Evolutionary conservation across 108 stramenopile species (phyloP).

Genomic region (Parietichytrium sp.): DNA sequence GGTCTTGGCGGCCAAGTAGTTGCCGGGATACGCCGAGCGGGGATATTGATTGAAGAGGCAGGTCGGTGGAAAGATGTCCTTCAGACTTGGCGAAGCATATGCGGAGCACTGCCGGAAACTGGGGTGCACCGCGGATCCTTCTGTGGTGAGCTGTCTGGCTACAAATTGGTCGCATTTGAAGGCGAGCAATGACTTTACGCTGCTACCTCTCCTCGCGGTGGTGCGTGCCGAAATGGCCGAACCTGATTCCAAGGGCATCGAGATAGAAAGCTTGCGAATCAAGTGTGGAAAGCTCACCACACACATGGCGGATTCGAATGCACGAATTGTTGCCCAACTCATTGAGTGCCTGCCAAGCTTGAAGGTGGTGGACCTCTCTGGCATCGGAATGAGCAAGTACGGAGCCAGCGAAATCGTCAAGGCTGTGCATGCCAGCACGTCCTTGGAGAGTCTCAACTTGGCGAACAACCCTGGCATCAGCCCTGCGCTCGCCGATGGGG

Average conservation of each 20-base stretch:
- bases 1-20: too few relatives aligned
- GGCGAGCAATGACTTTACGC: not conserved
- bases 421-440: not conserved
- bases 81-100: too few relatives aligned
- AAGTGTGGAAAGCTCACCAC: not conserved
- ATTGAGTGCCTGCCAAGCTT: too few relatives aligned
- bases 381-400: conserved; percentile 4
- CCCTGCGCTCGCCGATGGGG: not conserved
- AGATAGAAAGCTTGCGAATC: not conserved
- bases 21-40: too few relatives aligned
- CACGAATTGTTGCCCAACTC: too few relatives aligned
- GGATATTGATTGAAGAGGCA: too few relatives aligned
- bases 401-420: conserved; percentile 16
- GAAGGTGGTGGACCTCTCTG: not conserved
- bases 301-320: not conserved
- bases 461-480: conserved; percentile 22
- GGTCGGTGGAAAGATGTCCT: too few relatives aligned
- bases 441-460: not conserved
- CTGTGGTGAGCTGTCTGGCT: not conserved
- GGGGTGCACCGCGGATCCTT: conserved; percentile 2
- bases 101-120: not conserved
- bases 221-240: not conserved
- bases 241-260: not conserved
- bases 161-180: conserved; percentile 2
- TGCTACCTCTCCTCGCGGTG: conserved; percentile 5